Evolutionary conservation across 1,284 basidiomycete genomes (phyloP).

Genomic region (Fomitopsis betulina): DNA sequence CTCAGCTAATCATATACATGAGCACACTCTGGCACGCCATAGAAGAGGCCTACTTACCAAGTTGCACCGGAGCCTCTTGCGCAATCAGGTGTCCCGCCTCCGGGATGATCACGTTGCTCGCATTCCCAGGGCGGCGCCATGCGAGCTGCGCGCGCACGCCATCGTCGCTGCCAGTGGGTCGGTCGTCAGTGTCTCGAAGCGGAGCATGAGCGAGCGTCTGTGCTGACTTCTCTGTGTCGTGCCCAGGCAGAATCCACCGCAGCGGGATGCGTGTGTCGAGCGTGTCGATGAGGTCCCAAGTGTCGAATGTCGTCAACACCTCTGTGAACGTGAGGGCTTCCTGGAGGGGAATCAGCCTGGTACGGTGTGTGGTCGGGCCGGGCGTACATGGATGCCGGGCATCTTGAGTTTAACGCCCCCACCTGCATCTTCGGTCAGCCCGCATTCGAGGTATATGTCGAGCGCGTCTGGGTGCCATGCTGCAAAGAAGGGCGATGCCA

Average conservation of each 20-base stretch:
- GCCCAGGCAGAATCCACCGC: conserved; percentile 50
- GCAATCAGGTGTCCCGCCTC: conserved; percentile 51
- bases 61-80: conserved; percentile 22
- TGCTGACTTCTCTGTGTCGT: conserved; percentile 15
- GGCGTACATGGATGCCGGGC: conserved; percentile 41
- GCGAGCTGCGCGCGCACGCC: conserved; percentile 41
- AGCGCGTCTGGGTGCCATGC: conserved; percentile 73
- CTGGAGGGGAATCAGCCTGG: conserved; percentile 14
- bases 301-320: conserved; percentile 34
- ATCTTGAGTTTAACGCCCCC: conserved; percentile 56
- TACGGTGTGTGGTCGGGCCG: neutral
- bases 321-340: conserved; percentile 57
- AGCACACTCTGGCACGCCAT: neutral
- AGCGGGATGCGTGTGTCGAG: conserved; percentile 47
- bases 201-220: neutral
- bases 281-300: conserved; percentile 37
- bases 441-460: conserved; percentile 63
- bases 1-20: conserved; percentile 10
- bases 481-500: conserved; percentile 62
- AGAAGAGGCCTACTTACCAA: conserved; percentile 15
- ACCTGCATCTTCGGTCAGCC: conserved; percentile 38
- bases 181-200: neutral
- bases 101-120: conserved; percentile 52
- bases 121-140: conserved; percentile 57
- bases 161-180: conserved; percentile 24